These are phyloP conservation scores for Phytophthora hybrid DNA, from an alignment of 352 stramenopile species.

Conservation along the genomic window DNA sequence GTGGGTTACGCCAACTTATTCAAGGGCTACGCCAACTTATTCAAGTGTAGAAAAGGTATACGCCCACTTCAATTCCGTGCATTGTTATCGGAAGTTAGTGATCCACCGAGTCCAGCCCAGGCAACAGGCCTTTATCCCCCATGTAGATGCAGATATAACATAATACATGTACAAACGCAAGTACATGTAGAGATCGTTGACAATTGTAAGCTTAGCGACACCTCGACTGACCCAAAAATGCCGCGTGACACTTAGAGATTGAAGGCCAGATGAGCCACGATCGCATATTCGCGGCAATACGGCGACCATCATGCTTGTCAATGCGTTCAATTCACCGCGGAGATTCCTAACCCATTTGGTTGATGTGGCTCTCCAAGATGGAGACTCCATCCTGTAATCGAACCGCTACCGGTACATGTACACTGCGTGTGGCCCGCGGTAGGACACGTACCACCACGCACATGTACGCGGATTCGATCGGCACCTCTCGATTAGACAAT, in stretches of 20 bases:
- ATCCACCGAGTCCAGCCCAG: too few relatives aligned
- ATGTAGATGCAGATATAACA: too few relatives aligned
- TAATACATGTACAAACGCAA: not conserved
- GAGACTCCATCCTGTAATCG: not conserved
- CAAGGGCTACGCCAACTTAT: too few relatives aligned
- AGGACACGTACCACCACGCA: not conserved
- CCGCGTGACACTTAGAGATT: not conserved
- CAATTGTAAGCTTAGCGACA: constrained; percentile 29
- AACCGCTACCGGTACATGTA: not conserved
- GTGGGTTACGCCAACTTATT: too few relatives aligned
- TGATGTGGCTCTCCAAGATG: not conserved
- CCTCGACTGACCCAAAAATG: constrained; percentile 26
- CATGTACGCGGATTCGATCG: not conserved
- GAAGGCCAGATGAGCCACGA: constrained; percentile 14
- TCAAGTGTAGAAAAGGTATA: too few relatives aligned
- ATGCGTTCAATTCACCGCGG: constrained; percentile 11
- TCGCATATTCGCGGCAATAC: constrained; percentile 13
- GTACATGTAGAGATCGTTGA: constrained; percentile 10
- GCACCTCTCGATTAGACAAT: constrained; percentile 20
- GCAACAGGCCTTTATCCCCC: too few relatives aligned
- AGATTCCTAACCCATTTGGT: constrained; percentile 20
- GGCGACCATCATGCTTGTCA: constrained; percentile 5
- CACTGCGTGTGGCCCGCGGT: not conserved
- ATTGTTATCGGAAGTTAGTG: too few relatives aligned
- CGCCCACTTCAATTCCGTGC: too few relatives aligned